Evolutionary conservation across 2,329 filamentous ascomycete species (phyloP), one percentile per base, ranked within the genome.

Genomic region (Colletotrichum kahawae): DNA sequence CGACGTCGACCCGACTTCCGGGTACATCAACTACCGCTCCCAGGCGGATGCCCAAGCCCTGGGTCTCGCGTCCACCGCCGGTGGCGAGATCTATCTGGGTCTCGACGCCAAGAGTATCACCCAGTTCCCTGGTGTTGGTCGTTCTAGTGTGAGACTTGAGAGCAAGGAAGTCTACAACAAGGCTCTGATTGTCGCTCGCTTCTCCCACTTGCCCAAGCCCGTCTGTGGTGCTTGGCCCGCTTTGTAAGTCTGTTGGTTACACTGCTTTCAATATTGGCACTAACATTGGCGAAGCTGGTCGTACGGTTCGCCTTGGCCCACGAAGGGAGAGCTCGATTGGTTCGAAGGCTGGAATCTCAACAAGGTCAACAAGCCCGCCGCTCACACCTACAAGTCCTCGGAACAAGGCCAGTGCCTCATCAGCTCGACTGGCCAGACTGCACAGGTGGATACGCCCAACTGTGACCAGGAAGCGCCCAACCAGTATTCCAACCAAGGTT

Each of bases 171-270:
- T 83, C 7, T 95, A 93, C 85, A 90, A 88, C 77, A 87, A 92
- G 72, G 93, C 92, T 34, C 89, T 95, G 36, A 89, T 95, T 79
- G 90, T 95, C 59, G 87, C 93, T 59, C 92, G 95, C 79, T 90
- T 95, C 78, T 87, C 85, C 18, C 93, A 95, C 79, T 92, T 95
- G 85, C 93, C 94, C 36, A 87, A 86, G 70, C 87, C 88, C 16
- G 85, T 88, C 60, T 95, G 94, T 79, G 93, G 94, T 67, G 87
- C 90, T 13, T 95, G 94, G 94, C 93, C 94, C 4, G 92, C 93
- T 85, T 89, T 93, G 88, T 91, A 85, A 83, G 85, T 80, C 27
- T 21, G 33, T 14, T 5, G 4, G 14, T 18, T 24, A 33, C 7
- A 31, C 29, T 16, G 5, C 18, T 34, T 10, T 60, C 9, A 13